Conservation (phyloP, 805 yeast species). For the Myxozyma vanderwaltii region DNA sequence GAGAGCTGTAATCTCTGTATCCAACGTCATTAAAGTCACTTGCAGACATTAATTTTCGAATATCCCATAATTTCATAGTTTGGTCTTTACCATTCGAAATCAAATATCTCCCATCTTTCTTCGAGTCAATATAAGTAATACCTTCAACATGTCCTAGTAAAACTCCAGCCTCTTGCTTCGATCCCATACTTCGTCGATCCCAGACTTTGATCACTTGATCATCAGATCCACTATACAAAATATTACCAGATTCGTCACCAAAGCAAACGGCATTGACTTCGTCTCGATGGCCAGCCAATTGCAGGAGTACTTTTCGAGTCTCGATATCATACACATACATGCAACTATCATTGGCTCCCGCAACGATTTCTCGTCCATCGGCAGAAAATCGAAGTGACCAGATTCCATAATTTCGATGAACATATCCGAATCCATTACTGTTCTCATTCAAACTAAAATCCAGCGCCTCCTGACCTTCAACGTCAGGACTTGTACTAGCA, state of each 20-base stretch:
- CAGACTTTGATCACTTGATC: constrained; percentile 55
- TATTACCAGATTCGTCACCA: constrained; percentile 41
- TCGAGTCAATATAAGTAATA: constrained; percentile 38
- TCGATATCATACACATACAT: constrained; percentile 36
- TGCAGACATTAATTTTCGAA: constrained; percentile 33
- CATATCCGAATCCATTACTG: neutral
- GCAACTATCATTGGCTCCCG: constrained; percentile 35
- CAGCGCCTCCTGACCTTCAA: constrained; percentile 24
- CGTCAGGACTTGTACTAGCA: constrained; percentile 32
- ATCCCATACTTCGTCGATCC: constrained; percentile 43
- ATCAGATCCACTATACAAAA: constrained; percentile 54
- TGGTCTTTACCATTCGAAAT: constrained; percentile 42
- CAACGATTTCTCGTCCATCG: constrained; percentile 35
- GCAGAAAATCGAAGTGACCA: constrained; percentile 37
- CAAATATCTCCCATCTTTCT: constrained; percentile 37
- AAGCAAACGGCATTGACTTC: constrained; percentile 40
- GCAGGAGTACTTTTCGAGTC: constrained; percentile 17
- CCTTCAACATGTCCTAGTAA: constrained; percentile 42
- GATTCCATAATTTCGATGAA: constrained; percentile 23
- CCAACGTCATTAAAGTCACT: constrained; percentile 11
- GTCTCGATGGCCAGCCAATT: constrained; percentile 31
- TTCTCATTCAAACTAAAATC: constrained; percentile 18
- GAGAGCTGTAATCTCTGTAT: constrained; percentile 21
- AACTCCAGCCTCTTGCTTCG: constrained; percentile 35
- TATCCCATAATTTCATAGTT: constrained; percentile 41